Base-by-base conservation (phyloP, 2,329 filamentous ascomycete genomes). In the Aspergillus sp. region DNA sequence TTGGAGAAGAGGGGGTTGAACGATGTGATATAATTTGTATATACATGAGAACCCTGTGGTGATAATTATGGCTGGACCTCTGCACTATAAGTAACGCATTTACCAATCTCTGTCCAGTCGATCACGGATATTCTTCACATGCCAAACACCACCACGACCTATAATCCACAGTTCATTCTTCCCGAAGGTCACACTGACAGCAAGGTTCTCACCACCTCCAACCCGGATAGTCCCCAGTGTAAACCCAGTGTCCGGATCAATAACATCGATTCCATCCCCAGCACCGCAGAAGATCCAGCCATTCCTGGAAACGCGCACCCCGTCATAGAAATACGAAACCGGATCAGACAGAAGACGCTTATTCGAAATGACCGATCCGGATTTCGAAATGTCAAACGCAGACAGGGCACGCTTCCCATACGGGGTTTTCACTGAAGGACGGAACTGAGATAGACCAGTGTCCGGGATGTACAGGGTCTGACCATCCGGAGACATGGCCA, bases 391-490 rank as follows among this genome's bases (percentile, higher is more conserved):
- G 32, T 58, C 49, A 13, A 59, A 61, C 0, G 59, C 56, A 20
- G 44, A 53, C 0, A 61, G 42, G 32, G 41, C 42, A 3, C 59
- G 53, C 20, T 42, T 36, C 12, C 59, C 53, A 24, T 61, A 51
- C 1, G 56, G 53, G 22, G 48, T 42, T 49, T 51, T 54, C 4
- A 15, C 38, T 20, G 18, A 8, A 1, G 59, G 59, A 2, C 17
- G 39, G 30, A 54, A 61, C 9, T 42, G 22, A 0, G 59, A 59
- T 9, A 59, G 50, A 4, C 68, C 66, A 3, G 68, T 69, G 58
- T 70, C 66, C 0, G 67, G 66, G 5, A 70, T 48, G 47, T 69
- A 70, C 9, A 70, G 49, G 4, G 60, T 58, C 15, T 52, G 48
- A 13, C 63, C 62, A 44, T 64, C 58, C 0, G 66, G 66, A 6